Evolutionary conservation across 257 asterid genomes (phyloP), one percentile per base, ranked within the genome.

Genomic region (Jacaranda copaia): DNA sequence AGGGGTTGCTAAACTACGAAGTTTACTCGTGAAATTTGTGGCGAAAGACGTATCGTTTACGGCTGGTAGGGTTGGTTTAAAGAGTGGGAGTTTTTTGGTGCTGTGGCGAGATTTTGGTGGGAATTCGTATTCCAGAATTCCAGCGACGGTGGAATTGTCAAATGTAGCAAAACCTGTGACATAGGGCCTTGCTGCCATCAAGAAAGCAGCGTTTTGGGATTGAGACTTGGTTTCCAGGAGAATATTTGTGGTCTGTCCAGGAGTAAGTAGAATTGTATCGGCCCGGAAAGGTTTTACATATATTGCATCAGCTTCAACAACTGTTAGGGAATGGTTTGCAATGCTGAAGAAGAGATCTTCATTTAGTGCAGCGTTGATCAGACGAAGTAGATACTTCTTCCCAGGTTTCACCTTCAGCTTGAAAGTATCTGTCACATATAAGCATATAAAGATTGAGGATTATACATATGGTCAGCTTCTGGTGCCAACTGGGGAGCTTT

Each of bases 311-410:
- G 83, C 85, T 8, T 88, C 92, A 0, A 88, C 89, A 0, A 86
- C 77, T 20, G 62, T 85, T 19, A 90, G 85, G 7, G 84, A 78
- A 70, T 88, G 93, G 68, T 87, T 85, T 0, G 96, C 93, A 1
- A 90, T 81, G 70, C 89, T 85, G 64, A 86, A 88, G 83, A 88
- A 86, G 39, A 90, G 85, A 66, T 84, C 90, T 14, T 88, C 91
- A 52, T 90, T 88, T 1, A 90, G 89, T 60, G 91, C 93, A 25
- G 91, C 92, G 38, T 90, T 90, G 87, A 88, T 83, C 56, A 90
- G 57, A 1, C 93, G 89, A 11, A 90, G 92, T 71, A 90, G 90
- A 69, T 90, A 90, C 0, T 87, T 88, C 79, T 85, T 90, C 39
- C 92, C 88, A 0, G 92, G 84, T 39, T 86, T 85, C 14, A 87